These are phyloP conservation scores for Yarrowia keelungensis DNA, from an alignment of 805 yeast species.

Conservation along the genomic window DNA sequence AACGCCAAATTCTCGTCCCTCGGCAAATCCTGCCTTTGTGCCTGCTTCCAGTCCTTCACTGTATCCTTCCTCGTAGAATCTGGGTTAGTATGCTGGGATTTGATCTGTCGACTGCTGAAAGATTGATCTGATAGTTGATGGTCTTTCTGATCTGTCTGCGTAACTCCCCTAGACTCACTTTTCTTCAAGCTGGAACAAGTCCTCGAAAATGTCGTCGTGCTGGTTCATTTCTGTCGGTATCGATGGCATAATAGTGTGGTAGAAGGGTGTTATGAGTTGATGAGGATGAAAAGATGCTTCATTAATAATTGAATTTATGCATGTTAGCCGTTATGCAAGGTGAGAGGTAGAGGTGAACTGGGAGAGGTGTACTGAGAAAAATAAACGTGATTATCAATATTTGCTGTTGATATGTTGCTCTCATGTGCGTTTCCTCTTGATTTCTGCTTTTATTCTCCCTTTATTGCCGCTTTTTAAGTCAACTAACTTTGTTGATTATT, in stretches of 20 bases:
- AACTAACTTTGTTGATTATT: no score
- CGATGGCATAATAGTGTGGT: not conserved
- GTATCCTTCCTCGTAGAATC: slow-evolving; percentile 71
- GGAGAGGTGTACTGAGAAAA: no score
- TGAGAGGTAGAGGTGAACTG: no score
- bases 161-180: slow-evolving; percentile 47
- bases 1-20: slow-evolving; percentile 84
- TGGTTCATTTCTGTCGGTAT: slow-evolving; percentile 34
- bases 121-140: not conserved
- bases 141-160: not conserved
- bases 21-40: slow-evolving; percentile 62
- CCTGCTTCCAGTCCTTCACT: slow-evolving; percentile 73
- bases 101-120: no score
- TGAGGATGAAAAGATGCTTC: not conserved
- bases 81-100: slow-evolving; percentile 40
- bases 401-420: no score
- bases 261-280: not conserved
- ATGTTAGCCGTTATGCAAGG: not conserved
- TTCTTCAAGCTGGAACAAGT: slow-evolving; percentile 65
- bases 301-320: slow-evolving; percentile 8
- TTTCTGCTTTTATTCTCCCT: no score
- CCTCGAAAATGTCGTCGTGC: slow-evolving; percentile 53
- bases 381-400: no score
- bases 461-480: no score
- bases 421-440: no score